phyloP scores from a whole-genome alignment of 2,329 filamentous ascomycete species.

The Hypomyces perniciosus region DNA sequence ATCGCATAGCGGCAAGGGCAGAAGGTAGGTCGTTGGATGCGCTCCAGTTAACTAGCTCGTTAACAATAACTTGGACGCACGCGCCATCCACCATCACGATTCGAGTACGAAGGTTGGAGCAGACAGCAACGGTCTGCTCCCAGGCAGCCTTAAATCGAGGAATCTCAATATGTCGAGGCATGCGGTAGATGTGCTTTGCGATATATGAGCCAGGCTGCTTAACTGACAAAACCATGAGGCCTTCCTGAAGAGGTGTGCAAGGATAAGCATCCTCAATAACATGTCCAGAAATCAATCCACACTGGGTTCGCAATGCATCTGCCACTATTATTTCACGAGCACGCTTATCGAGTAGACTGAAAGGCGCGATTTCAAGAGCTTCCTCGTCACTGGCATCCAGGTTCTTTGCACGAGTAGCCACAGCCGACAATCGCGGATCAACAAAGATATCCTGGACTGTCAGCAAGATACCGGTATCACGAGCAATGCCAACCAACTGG shows the following conservation, averaged over 20 bases:
- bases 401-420: slow-evolving; percentile 3
- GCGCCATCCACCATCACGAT: slow-evolving; percentile 8
- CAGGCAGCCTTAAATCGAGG: slow-evolving; percentile 24
- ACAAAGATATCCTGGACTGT: slow-evolving; percentile 12
- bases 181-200: slow-evolving; percentile 21
- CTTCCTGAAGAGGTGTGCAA: slow-evolving; percentile 34
- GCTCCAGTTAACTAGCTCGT: slow-evolving; percentile 5
- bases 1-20: background rate
- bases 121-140: slow-evolving; percentile 11
- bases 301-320: background rate
- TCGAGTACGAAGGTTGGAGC: slow-evolving; percentile 14
- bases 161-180: slow-evolving; percentile 17
- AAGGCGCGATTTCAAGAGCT: background rate
- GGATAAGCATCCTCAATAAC: slow-evolving; percentile 31
- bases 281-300: background rate
- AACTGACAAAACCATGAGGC: slow-evolving; percentile 30
- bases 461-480: slow-evolving; percentile 8
- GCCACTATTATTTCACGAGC: background rate
- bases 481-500: slow-evolving; percentile 3
- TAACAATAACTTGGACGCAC: slow-evolving; percentile 11
- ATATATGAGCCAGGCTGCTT: slow-evolving; percentile 30
- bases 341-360: slow-evolving; percentile 2
- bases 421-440: slow-evolving; percentile 3
- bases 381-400: background rate
- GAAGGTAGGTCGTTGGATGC: background rate